phyloP scores from a whole-genome alignment of 2,329 filamentous ascomycete genomes.

The Apiospora hydei region DNA sequence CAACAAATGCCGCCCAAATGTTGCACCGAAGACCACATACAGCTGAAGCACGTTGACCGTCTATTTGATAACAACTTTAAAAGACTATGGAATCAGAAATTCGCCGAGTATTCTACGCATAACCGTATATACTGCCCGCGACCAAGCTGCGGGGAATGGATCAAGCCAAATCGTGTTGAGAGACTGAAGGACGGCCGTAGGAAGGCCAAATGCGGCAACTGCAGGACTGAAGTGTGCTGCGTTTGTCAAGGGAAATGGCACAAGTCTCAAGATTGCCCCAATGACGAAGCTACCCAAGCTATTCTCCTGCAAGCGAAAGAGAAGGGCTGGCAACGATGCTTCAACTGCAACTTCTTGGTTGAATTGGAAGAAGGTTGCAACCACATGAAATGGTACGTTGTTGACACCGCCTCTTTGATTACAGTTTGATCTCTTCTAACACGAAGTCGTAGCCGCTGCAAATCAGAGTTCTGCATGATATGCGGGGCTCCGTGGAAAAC shows the following conservation, averaged over 20 bases:
- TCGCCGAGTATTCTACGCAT: slow-evolving; percentile 75
- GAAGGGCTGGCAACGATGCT: slow-evolving; percentile 78
- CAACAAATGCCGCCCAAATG: slow-evolving; percentile 86
- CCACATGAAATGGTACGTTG: slow-evolving; percentile 83
- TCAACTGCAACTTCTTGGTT: slow-evolving; percentile 75
- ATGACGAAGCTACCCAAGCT: slow-evolving; percentile 70
- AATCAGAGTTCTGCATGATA: slow-evolving; percentile 86
- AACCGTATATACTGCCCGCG: slow-evolving; percentile 82
- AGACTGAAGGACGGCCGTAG: slow-evolving; percentile 65
- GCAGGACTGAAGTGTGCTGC: slow-evolving; percentile 77
- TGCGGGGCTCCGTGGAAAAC: slow-evolving; percentile 84
- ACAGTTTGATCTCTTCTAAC: not conserved
- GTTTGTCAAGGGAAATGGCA: slow-evolving; percentile 80
- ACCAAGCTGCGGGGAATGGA: slow-evolving; percentile 78
- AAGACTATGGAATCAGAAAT: slow-evolving; percentile 81
- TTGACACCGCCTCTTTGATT: slow-evolving; percentile 34
- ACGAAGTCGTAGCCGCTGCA: slow-evolving; percentile 66
- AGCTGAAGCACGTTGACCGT: slow-evolving; percentile 76
- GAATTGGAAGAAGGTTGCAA: slow-evolving; percentile 85
- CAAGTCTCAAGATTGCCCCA: slow-evolving; percentile 71
- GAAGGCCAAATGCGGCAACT: slow-evolving; percentile 73
- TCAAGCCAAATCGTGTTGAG: slow-evolving; percentile 74
- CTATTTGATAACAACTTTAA: slow-evolving; percentile 80
- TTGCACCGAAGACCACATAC: slow-evolving; percentile 77
- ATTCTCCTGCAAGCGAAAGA: slow-evolving; percentile 71